Conservation (phyloP, 192 early-diverging fungal species). For the Entomortierella beljakovae region DNA sequence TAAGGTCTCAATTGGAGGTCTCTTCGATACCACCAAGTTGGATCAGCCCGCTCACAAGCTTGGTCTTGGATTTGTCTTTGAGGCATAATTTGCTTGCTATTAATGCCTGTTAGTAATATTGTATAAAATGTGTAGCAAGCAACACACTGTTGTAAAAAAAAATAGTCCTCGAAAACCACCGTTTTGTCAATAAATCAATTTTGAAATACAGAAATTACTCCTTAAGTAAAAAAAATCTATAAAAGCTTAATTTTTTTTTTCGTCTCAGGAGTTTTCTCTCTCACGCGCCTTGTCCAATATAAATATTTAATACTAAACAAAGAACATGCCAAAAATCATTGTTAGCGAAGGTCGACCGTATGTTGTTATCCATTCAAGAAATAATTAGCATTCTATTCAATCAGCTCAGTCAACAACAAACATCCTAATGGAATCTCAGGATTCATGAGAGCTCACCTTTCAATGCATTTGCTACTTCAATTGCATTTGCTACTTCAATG, state of each 20-base stretch:
- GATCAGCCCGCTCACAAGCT: constrained; percentile 96
- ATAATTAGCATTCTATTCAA: too few species aligned
- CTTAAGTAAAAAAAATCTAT: too few species aligned
- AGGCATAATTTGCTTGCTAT: constrained; percentile 74
- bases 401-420: too few species aligned
- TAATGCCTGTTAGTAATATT: not conserved
- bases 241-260: constrained; percentile 13
- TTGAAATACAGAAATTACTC: not conserved
- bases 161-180: not conserved
- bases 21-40: constrained; percentile 93
- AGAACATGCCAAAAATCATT: constrained; percentile 40
- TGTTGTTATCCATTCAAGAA: not conserved
- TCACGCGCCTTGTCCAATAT: too few species aligned
- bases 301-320: not conserved
- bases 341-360: constrained; percentile 52
- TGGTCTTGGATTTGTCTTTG: constrained; percentile 90
- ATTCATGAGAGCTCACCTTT: too few species aligned
- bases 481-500: too few species aligned
- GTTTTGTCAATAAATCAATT: not conserved
- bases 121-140: too few species aligned
- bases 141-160: constrained; percentile 40
- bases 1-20: constrained; percentile 93
- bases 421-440: too few species aligned
- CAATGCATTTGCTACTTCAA: too few species aligned
- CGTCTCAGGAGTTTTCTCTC: not conserved